phyloP scores from a whole-genome alignment of 73 alveolate genomes.

The Paramecium bursaria region DNA sequence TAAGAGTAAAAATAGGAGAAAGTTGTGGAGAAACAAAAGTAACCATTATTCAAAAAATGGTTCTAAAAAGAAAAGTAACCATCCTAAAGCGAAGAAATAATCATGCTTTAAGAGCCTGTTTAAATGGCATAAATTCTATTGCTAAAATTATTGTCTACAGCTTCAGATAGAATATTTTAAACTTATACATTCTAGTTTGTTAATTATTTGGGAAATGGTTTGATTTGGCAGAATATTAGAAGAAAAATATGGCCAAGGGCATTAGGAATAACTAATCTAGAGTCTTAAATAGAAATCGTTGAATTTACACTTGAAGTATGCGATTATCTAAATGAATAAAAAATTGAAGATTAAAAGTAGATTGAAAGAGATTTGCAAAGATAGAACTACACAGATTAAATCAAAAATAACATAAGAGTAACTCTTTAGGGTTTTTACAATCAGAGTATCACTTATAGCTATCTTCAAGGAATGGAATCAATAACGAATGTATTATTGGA shows the following conservation, averaged over 20 bases:
- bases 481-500: conserved; percentile 20
- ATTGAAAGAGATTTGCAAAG: conserved; percentile 24
- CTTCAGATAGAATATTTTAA: conserved; percentile 46
- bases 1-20: background rate
- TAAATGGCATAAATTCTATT: conserved; percentile 39
- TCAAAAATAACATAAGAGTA: background rate
- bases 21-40: background rate
- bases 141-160: conserved; percentile 9
- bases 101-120: conserved; percentile 28
- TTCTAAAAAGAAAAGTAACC: conserved; percentile 9
- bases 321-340: conserved; percentile 42
- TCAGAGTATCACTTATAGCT: conserved; percentile 1
- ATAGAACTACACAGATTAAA: background rate
- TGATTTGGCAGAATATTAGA: conserved; percentile 48
- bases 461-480: conserved; percentile 57
- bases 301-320: conserved; percentile 57
- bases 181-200: background rate
- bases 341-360: background rate
- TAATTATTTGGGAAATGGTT: conserved; percentile 5
- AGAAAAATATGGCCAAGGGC: conserved; percentile 48
- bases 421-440: conserved; percentile 29
- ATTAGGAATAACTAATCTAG: conserved; percentile 4
- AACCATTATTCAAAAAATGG: conserved; percentile 43
- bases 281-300: conserved; percentile 27
- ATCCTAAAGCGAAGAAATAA: conserved; percentile 2